Evolutionary conservation across 371 early-diverging fungal genomes (phyloP).

Genomic region (Lichtheimia ornata): DNA sequence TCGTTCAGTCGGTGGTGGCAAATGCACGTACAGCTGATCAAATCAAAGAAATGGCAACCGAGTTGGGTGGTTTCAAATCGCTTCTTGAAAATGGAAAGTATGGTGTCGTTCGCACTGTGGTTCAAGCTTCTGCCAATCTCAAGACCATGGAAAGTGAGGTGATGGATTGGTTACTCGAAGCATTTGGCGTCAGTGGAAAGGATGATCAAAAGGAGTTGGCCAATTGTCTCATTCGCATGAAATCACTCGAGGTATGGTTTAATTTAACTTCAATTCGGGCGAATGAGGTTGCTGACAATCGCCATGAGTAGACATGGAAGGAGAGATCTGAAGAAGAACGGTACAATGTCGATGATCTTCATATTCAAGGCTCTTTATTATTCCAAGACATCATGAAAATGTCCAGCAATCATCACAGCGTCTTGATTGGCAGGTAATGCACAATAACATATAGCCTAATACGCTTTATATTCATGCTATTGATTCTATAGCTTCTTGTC

Average conservation of each 20-base stretch:
- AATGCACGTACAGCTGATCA: conserved; percentile 62
- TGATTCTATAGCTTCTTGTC: conserved; percentile 48
- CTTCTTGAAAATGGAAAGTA: conserved; percentile 58
- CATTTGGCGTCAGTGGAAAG: conserved; percentile 54
- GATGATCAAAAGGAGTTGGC: conserved; percentile 58
- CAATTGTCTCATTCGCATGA: conserved; percentile 65
- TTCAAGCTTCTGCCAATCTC: conserved; percentile 66
- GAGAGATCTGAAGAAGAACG: conserved; percentile 37
- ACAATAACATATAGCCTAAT: conserved; percentile 7
- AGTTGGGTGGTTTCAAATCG: conserved; percentile 58
- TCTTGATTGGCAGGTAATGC: conserved; percentile 55
- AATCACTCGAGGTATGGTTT: conserved; percentile 47
- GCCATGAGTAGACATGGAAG: conserved; percentile 27
- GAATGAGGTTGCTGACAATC: not conserved
- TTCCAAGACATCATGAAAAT: conserved; percentile 71
- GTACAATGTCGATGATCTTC: conserved; percentile 49
- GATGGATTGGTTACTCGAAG: conserved; percentile 54
- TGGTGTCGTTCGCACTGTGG: conserved; percentile 66
- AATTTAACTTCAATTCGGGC: no score
- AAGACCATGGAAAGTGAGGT: conserved; percentile 60
- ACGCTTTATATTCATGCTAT: not conserved
- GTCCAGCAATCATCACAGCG: conserved; percentile 60
- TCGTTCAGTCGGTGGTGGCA: conserved; percentile 74
- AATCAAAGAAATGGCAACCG: conserved; percentile 61
- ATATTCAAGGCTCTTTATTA: conserved; percentile 75